These are phyloP conservation scores for Zymoseptoria crescenta DNA, from an alignment of 2,329 filamentous ascomycete species.

Conservation along the genomic window DNA sequence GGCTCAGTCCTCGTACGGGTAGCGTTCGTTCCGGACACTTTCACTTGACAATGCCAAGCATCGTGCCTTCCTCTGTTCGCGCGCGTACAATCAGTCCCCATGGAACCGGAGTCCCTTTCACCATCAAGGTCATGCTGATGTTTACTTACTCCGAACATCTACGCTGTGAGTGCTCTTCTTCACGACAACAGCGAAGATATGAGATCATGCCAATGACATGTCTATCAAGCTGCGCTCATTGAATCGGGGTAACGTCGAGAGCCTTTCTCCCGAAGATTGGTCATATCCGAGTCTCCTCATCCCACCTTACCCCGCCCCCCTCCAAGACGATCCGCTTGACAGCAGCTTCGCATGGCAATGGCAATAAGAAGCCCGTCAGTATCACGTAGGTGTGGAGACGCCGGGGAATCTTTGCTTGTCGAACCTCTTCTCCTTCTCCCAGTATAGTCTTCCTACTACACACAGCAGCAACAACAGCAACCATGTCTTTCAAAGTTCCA, in stretches of 20 bases:
- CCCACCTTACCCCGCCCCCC: not conserved
- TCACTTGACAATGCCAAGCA: not conserved
- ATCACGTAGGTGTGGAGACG: not conserved
- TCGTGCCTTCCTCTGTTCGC: not conserved
- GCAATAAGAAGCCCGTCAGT: not conserved
- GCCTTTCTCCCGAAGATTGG: not conserved
- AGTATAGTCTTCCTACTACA: not conserved
- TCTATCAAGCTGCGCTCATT: not conserved
- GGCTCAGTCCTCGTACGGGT: not conserved
- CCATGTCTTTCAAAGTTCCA: slow-evolving; percentile 27
- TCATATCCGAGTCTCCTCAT: not conserved
- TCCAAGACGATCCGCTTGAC: not conserved
- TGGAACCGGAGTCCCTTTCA: too few relatives aligned
- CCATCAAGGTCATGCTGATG: not conserved
- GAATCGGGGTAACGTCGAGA: not conserved
- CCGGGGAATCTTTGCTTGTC: not conserved
- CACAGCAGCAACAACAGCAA: not conserved
- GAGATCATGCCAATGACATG: not conserved
- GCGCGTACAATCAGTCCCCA: too few relatives aligned
- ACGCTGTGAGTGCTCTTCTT: too few relatives aligned
- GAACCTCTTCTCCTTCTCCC: not conserved
- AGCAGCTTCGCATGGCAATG: not conserved
- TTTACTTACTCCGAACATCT: not conserved
- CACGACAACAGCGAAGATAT: not conserved
- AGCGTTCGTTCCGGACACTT: not conserved